Conservation (phyloP, 495 filamentous ascomycete species). For the Penicillium ucsense region DNA sequence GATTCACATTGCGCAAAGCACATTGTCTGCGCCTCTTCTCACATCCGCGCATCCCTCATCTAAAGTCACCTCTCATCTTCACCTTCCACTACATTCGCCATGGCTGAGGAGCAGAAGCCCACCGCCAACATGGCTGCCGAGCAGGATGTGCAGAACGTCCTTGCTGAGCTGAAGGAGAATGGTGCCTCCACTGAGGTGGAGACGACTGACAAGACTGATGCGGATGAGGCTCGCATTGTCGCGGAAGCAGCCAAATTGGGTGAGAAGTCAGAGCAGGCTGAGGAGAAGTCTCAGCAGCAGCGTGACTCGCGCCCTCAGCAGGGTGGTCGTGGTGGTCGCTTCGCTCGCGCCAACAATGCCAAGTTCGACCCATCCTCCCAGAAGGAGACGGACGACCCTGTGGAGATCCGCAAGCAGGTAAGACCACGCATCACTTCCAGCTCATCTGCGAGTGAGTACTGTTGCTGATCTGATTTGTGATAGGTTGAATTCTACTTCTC, state of each 20-base stretch:
- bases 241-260: conserved; percentile 36
- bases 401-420: conserved; percentile 72
- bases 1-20: neutral
- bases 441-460: neutral
- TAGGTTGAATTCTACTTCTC: conserved; percentile 98
- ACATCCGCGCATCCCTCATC: conserved; percentile 1
- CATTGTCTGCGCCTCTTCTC: neutral
- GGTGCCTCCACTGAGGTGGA: conserved; percentile 8
- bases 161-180: conserved; percentile 37
- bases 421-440: neutral
- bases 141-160: conserved; percentile 39
- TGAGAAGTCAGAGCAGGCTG: conserved; percentile 31
- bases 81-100: conserved; percentile 9
- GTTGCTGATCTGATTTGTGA: neutral
- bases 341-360: conserved; percentile 28
- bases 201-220: conserved; percentile 23
- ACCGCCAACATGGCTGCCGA: conserved; percentile 32
- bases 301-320: conserved; percentile 13
- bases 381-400: conserved; percentile 59
- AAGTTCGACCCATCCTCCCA: conserved; percentile 58
- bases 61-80: conserved; percentile 1
- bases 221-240: conserved; percentile 37
- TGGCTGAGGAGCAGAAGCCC: conserved; percentile 36
- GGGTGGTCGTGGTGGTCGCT: conserved; percentile 12
- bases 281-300: conserved; percentile 23